A percentile compares a stretch with the other conserved stretches of the same genome.
Evolutionary conservation across 2,329 filamentous ascomycete genomes (phyloP).

Genomic region (Fusarium sp.): DNA sequence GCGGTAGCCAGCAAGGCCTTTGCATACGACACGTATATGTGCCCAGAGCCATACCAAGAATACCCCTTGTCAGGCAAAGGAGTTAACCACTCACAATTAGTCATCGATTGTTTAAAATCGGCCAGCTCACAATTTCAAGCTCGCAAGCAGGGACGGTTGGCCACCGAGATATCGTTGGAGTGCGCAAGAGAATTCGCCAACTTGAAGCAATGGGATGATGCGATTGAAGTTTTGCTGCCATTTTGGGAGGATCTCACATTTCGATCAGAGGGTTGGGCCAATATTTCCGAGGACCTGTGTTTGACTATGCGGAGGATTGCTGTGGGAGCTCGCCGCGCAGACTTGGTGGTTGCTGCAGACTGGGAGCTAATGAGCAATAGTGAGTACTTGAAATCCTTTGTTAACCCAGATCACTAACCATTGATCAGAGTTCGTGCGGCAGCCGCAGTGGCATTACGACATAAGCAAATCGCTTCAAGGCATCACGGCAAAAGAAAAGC

Average conservation of each 20-base stretch:
- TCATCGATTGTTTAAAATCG: slow-evolving; percentile 64
- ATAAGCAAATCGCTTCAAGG: slow-evolving; percentile 68
- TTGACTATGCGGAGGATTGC: slow-evolving; percentile 73
- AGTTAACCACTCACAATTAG: slow-evolving; percentile 67
- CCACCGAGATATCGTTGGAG: slow-evolving; percentile 69
- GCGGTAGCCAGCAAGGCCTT: slow-evolving; percentile 64
- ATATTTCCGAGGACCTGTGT: slow-evolving; percentile 69
- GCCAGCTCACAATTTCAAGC: slow-evolving; percentile 67
- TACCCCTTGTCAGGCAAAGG: slow-evolving; percentile 64
- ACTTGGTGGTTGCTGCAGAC: slow-evolving; percentile 71
- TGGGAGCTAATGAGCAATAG: slow-evolving; percentile 73
- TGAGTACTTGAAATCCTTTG: slow-evolving; percentile 52
- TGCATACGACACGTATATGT: slow-evolving; percentile 75
- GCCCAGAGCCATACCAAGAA: slow-evolving; percentile 72
- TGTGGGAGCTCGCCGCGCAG: slow-evolving; percentile 62
- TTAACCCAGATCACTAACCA: slow-evolving; percentile 14
- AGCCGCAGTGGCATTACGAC: slow-evolving; percentile 72
- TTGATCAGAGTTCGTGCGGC: slow-evolving; percentile 64
- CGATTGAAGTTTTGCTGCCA: slow-evolving; percentile 66
- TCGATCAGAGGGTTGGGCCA: slow-evolving; percentile 70
- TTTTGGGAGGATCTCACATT: slow-evolving; percentile 70
- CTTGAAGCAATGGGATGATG: slow-evolving; percentile 64
- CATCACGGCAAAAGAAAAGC: slow-evolving; percentile 58
- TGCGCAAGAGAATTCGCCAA: slow-evolving; percentile 68
- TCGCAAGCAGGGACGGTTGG: slow-evolving; percentile 65